Percentiles rank a stretch among this genome's conserved stretches.
Conservation (phyloP, 495 filamentous ascomycete genomes). For the Tuber melanosporum region DNA sequence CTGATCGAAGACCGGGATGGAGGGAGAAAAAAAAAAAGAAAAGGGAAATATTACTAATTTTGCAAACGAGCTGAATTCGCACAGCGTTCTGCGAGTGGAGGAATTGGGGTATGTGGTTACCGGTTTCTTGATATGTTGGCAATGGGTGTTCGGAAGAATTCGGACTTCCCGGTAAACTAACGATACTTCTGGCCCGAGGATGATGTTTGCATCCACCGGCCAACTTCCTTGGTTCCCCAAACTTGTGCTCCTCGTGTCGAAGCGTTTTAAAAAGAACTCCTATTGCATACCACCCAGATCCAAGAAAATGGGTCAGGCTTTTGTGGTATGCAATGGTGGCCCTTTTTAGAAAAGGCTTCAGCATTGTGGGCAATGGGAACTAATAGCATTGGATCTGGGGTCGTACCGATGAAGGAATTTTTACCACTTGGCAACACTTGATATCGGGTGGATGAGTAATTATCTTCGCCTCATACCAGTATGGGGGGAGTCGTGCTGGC, state of each 20-base stretch:
- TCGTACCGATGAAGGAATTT: not conserved
- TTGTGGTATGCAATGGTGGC: not conserved
- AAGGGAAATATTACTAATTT: not conserved
- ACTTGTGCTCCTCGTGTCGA: not conserved
- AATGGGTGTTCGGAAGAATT: not conserved
- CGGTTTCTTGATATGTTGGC: not conserved
- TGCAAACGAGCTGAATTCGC: slow-evolving; percentile 31
- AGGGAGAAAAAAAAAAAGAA: not conserved
- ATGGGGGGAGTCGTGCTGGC: not conserved
- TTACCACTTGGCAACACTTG: not conserved
- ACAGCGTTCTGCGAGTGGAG: not conserved
- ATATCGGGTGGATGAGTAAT: not conserved
- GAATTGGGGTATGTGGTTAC: not conserved
- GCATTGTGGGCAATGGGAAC: not conserved
- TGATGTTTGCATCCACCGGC: not conserved
- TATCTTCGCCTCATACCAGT: not conserved
- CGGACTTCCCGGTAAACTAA: not conserved
- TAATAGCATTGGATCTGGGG: not conserved
- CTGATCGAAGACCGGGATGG: not conserved
- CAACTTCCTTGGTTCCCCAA: not conserved
- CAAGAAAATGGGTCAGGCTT: not conserved
- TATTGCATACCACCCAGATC: not conserved
- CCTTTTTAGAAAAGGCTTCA: not conserved
- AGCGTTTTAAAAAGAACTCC: not conserved
- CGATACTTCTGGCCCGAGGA: not conserved